Percentiles rank a stretch among this genome's conserved stretches.
phyloP scores from a whole-genome alignment of 768 basidiomycete genomes.

The Suillus sp. region DNA sequence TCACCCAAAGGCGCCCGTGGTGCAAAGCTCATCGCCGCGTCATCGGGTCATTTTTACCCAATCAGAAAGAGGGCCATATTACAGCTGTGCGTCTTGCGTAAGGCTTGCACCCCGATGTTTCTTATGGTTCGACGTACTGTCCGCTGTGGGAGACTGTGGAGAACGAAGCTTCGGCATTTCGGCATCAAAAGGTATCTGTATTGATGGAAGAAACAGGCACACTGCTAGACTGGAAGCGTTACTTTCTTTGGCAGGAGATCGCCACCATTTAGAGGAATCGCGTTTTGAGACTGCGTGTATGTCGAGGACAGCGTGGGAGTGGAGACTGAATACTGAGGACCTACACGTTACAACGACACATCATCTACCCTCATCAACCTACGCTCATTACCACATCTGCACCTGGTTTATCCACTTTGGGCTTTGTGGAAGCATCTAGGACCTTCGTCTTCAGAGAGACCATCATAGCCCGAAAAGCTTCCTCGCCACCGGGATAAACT shows the following conservation, averaged over 20 bases:
- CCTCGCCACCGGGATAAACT: slow-evolving; percentile 37
- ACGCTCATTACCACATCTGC: slow-evolving; percentile 35
- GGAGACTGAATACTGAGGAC: not conserved
- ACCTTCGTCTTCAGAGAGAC: slow-evolving; percentile 31
- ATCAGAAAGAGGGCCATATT: slow-evolving; percentile 25
- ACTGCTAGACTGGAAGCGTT: not conserved
- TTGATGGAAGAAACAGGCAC: slow-evolving; percentile 7
- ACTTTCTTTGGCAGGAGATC: not conserved
- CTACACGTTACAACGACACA: not conserved
- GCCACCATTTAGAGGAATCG: not conserved
- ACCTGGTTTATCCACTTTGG: slow-evolving; percentile 17
- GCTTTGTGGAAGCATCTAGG: slow-evolving; percentile 20
- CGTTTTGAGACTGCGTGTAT: not conserved
- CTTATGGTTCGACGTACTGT: slow-evolving; percentile 29
- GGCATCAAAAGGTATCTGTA: slow-evolving; percentile 19
- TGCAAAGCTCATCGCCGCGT: not conserved
- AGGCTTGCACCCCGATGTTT: slow-evolving; percentile 31
- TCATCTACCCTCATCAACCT: slow-evolving; percentile 22
- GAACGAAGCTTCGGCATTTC: slow-evolving; percentile 36
- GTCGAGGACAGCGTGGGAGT: slow-evolving; percentile 2
- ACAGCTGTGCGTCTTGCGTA: slow-evolving; percentile 30
- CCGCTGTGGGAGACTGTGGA: slow-evolving; percentile 39
- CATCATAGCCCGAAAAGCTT: slow-evolving; percentile 37
- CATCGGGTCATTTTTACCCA: slow-evolving; percentile 5
- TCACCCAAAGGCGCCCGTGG: not conserved